Evolutionary conservation across 805 yeast genomes (phyloP), one percentile per base, ranked within the genome.

Genomic region (Wickerhamiella lipophila): DNA sequence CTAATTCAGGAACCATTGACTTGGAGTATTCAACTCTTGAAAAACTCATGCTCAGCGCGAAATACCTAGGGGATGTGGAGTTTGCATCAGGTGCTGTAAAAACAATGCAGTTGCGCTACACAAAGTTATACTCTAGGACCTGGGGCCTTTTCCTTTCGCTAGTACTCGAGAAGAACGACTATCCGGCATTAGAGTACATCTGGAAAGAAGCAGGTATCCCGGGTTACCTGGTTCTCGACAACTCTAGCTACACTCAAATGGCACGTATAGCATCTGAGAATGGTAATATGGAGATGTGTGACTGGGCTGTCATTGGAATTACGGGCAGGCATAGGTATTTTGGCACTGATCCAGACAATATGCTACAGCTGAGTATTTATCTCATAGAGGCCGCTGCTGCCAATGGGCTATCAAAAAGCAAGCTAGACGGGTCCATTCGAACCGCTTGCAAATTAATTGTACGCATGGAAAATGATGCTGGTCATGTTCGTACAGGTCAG

Each of bases 61-160:
- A 59, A 32, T 55, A 53, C 41, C 47, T 50, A 7, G 54, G 55
- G 6, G 67, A 64, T 42, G 49, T 52, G 13, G 66, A 59, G 15
- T 53, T 56, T 32, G 59, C 61, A 3, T 45, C 53, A 50, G 55
- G 56, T 23, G 48, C 58, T 6, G 53, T 60, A 42, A 53, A 56
- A 46, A 39, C 50, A 13, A 49, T 64, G 49, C 51, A 38, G 44
- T 11, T 30, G 1, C 22, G 36, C 7, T 42, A 51, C 44, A 47
- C 55, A 2, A 32, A 49, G 7, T 55, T 63, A 2, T 60, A 53
- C 46, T 51, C 62, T 0, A 55, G 67, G 9, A 57, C 63, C 1
- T 63, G 66, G 65, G 67, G 65, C 5, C 32, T 61, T 29, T 56
- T 62, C 18, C 42, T 59, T 11, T 52, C 59, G 9, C 50, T 53